These are phyloP conservation scores for Aureobasidium sp. DNA, from an alignment of 2,329 filamentous ascomycete species.

Conservation along the genomic window DNA sequence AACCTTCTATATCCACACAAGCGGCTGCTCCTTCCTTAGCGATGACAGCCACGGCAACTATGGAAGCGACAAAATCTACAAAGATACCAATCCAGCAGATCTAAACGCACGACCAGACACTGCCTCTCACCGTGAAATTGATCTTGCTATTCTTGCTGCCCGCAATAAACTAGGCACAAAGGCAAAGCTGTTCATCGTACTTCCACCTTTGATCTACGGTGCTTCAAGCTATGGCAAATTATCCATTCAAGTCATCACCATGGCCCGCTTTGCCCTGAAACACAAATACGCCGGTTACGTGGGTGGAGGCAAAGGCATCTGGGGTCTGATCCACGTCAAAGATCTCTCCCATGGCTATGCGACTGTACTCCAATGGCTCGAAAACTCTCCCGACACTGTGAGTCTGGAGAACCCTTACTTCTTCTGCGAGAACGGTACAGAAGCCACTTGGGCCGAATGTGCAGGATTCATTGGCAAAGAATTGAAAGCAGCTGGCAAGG, in stretches of 20 bases:
- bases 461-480: constrained; percentile 30
- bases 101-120: constrained; percentile 34
- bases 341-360: constrained; percentile 41
- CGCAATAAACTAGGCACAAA: constrained; percentile 28
- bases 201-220: constrained; percentile 42
- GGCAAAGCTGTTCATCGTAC: constrained; percentile 40
- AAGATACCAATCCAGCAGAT: constrained; percentile 31
- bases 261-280: constrained; percentile 40
- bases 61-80: constrained; percentile 33
- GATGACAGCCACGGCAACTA: constrained; percentile 29
- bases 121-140: constrained; percentile 38
- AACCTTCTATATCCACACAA: constrained; percentile 43
- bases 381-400: constrained; percentile 23
- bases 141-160: constrained; percentile 34
- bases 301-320: constrained; percentile 34
- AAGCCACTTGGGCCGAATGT: constrained; percentile 36
- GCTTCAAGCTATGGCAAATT: constrained; percentile 30
- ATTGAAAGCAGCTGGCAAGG: constrained; percentile 30
- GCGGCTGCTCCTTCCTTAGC: constrained; percentile 33
- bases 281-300: constrained; percentile 38
- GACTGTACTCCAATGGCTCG: constrained; percentile 37
- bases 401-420: constrained; percentile 39
- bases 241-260: constrained; percentile 39
- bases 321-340: constrained; percentile 38
- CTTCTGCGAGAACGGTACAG: constrained; percentile 39